Conservation (phyloP, 2,329 filamentous ascomycete genomes). For the Blastomyces percursus region DNA sequence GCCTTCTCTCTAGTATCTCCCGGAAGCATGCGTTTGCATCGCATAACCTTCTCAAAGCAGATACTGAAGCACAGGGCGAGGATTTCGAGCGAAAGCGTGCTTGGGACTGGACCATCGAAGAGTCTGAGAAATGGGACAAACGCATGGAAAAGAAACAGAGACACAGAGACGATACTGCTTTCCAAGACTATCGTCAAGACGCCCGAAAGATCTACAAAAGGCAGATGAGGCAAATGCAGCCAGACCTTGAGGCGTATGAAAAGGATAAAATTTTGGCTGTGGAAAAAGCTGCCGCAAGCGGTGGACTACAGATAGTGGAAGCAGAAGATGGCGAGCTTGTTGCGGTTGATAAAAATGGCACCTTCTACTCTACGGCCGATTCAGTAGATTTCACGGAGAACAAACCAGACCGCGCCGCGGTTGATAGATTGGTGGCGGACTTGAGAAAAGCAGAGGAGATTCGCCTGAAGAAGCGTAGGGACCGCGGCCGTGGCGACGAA, state of each 20-base stretch:
- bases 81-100: slow-evolving; percentile 97
- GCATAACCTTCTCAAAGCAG: slow-evolving; percentile 87
- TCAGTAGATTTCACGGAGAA: slow-evolving; percentile 71
- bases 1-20: slow-evolving; percentile 64
- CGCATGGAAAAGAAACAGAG: slow-evolving; percentile 74
- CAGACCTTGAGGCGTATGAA: slow-evolving; percentile 75
- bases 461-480: slow-evolving; percentile 72
- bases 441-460: slow-evolving; percentile 80
- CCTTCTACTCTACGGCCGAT: slow-evolving; percentile 82
- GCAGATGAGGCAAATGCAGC: slow-evolving; percentile 65
- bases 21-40: slow-evolving; percentile 78
- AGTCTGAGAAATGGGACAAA: slow-evolving; percentile 88
- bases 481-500: slow-evolving; percentile 69
- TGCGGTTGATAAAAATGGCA: slow-evolving; percentile 81
- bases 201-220: slow-evolving; percentile 89
- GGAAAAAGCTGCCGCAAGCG: slow-evolving; percentile 70
- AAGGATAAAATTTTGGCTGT: slow-evolving; percentile 75
- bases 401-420: slow-evolving; percentile 72
- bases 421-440: slow-evolving; percentile 80
- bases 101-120: slow-evolving; percentile 97
- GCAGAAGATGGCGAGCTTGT: slow-evolving; percentile 91
- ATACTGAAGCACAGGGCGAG: slow-evolving; percentile 70
- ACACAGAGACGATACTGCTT: slow-evolving; percentile 74
- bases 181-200: slow-evolving; percentile 79
- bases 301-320: slow-evolving; percentile 85